Evolutionary conservation across 257 asterid species (phyloP), one percentile per base, ranked within the genome.

Genomic region (Gentiana macrophylla): DNA sequence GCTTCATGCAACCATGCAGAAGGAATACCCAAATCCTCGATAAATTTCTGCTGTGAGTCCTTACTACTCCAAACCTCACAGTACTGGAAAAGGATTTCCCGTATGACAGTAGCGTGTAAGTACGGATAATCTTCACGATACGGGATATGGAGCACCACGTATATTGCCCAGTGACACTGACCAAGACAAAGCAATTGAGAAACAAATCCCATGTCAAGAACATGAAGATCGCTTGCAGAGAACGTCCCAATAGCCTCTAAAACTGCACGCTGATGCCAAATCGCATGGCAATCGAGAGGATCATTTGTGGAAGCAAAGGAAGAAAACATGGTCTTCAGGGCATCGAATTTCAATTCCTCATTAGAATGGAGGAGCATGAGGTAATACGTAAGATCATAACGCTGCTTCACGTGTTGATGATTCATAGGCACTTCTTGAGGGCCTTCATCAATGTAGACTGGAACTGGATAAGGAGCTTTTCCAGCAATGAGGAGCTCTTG

Each of bases 211-310:
- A 92, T 79, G 71, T 92, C 99, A 65, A 92, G 88, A 65, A 83
- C 70, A 63, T 88, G 97, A 67, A 92, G 97, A 75, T 92, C 99
- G 67, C 82, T 79, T 36, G 95, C 88, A 70, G 77, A 78, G 69
- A 92, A 81, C 49, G 81, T 77, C 56, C 97, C 99, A 57, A 85
- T 74, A 74, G 99, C 94, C 75, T 92, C 97, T 67, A 92, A 79
- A 76, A 92, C 74, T 50, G 86, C 89, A 69, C 94, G 95, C 57
- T 92, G 95, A 80, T 92, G 99, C 99, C 99, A 92, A 70, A 92
- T 85, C 95, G 83, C 88, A 84, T 92, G 99, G 78, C 86, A 77
- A 79, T 92, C 99, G 68, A 92, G 97, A 37, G 99, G 94, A 67
- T 92, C 95, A 69, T 79, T 74, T n/a, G 97, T 85, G 37, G 94